Base-by-base conservation (phyloP, 306 rosid genomes). In the Ceratonia siliqua region DNA sequence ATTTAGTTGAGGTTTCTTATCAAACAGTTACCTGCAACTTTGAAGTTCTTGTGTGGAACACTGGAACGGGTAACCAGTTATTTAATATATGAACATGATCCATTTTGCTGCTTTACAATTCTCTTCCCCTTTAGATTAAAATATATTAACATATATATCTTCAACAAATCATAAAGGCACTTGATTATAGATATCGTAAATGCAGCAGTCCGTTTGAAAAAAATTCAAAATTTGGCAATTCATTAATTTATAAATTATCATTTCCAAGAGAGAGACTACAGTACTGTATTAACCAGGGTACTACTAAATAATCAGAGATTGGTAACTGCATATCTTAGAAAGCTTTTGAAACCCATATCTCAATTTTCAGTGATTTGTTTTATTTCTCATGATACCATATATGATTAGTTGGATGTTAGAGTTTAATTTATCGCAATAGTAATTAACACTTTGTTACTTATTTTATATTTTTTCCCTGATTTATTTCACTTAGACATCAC, bases 191-290 rank as follows among this genome's bases (percentile, higher is more conserved):
- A 32, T 57, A 21, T 12, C 43, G 43, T 27, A 28, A 41, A 61
- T 68, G 66, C 76, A 25, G 39, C 30, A 46, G 63, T 50, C 13
- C 6, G 53, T 42, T 55, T 36, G 30, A 38, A 63, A 72, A 30
- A 74, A 5, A 17, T 35, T 12, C 45, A 36, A 12, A 55, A n/a
- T 2, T 30, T 46, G 33, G 20, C 27, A 42, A 46, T 48, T 22
- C 43, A 45, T 65, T 65, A 48, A 49, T 46, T 46, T 46, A 25
- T 49, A 18, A 32, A 57, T 27, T 28, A 72, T 58, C 79, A 73
- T 79, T 80, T 62, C 72, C 76, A 11, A 80, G 72, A 30, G 24
- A 48, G 28, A 17, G 56, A 50, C 25, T 0, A 13, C n/a, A 15
- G 9, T 12, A 9, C 57, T 46, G 5, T 36, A 20, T 32, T 59